Evolutionary conservation across 2,329 filamentous ascomycete genomes (phyloP).

Genomic region (Trichoderma guizhouense): DNA sequence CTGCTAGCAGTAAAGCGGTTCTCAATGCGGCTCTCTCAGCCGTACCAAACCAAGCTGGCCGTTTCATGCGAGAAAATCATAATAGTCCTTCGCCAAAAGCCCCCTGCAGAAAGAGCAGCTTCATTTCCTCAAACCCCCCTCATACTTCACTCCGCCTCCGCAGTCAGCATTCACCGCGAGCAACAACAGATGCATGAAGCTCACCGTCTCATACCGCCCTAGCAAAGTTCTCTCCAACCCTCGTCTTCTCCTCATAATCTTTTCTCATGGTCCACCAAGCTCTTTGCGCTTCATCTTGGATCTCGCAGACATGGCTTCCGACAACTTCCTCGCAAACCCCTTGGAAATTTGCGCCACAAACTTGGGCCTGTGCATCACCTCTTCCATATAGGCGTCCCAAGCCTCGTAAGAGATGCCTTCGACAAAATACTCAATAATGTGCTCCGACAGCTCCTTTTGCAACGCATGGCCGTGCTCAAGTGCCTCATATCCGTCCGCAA

Average conservation of each 20-base stretch:
- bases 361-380: conserved; percentile 27
- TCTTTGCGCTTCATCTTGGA: conserved; percentile 33
- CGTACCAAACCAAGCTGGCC: not conserved
- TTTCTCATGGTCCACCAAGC: conserved; percentile 23
- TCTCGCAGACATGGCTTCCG: conserved; percentile 20
- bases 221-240: not conserved
- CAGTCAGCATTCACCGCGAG: not conserved
- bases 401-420: conserved; percentile 30
- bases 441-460: conserved; percentile 25
- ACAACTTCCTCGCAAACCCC: conserved; percentile 32
- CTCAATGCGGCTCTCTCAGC: too few species aligned
- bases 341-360: conserved; percentile 33
- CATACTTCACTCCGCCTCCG: not conserved
- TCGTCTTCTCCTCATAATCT: not conserved
- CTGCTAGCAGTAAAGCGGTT: not conserved
- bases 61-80: not conserved
- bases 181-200: not conserved
- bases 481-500: conserved; percentile 36
- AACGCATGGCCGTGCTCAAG: conserved; percentile 24
- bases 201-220: not conserved
- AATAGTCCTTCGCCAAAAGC: not conserved
- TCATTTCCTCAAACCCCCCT: not conserved
- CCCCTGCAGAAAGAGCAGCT: not conserved
- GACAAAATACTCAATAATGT: conserved; percentile 33
- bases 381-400: conserved; percentile 28